A percentile compares a stretch with the other conserved stretches of the same genome.
Conservation (phyloP, 2,329 filamentous ascomycete species). For the Venturia effusa region DNA sequence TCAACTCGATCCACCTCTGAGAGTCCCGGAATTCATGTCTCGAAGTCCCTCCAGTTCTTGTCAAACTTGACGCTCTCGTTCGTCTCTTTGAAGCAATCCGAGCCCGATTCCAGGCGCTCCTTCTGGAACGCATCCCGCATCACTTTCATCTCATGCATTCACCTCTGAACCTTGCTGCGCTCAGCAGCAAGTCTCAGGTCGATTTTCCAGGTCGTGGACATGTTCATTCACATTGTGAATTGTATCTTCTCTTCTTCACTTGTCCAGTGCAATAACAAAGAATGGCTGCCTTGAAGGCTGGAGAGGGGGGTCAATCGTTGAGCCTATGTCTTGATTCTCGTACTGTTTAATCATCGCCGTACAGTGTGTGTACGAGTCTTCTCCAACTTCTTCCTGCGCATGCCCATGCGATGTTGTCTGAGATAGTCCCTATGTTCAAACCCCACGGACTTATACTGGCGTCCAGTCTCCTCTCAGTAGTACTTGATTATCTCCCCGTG, state of each 20-base stretch:
- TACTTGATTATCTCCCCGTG: background rate
- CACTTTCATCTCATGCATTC: background rate
- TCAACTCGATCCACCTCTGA: background rate
- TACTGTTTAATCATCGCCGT: background rate
- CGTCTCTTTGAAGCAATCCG: no score
- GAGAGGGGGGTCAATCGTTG: background rate
- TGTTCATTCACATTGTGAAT: background rate
- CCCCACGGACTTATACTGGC: background rate
- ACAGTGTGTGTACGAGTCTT: background rate
- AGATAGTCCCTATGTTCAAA: background rate
- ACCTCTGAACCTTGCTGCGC: background rate
- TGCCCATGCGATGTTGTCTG: background rate
- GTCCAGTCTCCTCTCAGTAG: background rate
- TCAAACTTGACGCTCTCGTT: background rate
- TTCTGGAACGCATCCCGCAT: background rate
- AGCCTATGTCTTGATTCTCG: background rate
- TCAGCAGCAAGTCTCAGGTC: background rate
- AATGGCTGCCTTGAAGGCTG: background rate
- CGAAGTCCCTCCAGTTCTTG: background rate
- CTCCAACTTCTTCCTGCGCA: background rate
- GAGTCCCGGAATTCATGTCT: background rate
- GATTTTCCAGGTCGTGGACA: background rate
- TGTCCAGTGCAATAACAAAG: background rate
- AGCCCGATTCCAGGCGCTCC: background rate
- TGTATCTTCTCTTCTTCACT: background rate